phyloP scores from a whole-genome alignment of 75 land plant species.

The Pinus tabuliformis region DNA sequence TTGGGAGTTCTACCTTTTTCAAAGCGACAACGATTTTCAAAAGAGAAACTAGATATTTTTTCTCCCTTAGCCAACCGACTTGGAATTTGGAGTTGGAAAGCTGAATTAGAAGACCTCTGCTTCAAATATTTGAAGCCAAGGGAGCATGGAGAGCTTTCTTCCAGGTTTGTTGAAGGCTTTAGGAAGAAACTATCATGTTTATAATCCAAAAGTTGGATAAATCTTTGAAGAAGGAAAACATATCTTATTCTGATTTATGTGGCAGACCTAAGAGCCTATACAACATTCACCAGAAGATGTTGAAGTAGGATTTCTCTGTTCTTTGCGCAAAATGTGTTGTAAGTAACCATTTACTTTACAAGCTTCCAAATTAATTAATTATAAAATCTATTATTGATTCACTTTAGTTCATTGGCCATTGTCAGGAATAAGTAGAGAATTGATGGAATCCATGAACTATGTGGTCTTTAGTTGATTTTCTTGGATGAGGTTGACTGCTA shows the following conservation, averaged over 20 bases:
- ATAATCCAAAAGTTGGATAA: slow-evolving; percentile 62
- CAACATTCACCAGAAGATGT: slow-evolving; percentile 85
- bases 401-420: background rate
- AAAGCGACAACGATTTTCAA: slow-evolving; percentile 88
- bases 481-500: slow-evolving; percentile 76
- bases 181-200: slow-evolving; percentile 65
- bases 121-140: slow-evolving; percentile 75
- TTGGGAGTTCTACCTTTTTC: slow-evolving; percentile 64
- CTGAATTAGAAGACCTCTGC: slow-evolving; percentile 86
- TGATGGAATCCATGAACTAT: slow-evolving; percentile 93
- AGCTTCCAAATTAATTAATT: background rate
- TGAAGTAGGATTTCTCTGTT: slow-evolving; percentile 48
- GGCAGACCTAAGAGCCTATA: slow-evolving; percentile 96
- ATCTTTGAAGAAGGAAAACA: slow-evolving; percentile 43
- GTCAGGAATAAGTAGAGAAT: slow-evolving; percentile 81
- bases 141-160: slow-evolving; percentile 54
- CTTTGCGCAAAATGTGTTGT: background rate
- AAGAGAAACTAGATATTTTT: slow-evolving; percentile 92
- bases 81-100: slow-evolving; percentile 94
- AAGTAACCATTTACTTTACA: background rate
- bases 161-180: slow-evolving; percentile 60
- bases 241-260: slow-evolving; percentile 56
- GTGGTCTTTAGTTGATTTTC: slow-evolving; percentile 83
- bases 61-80: slow-evolving; percentile 86
- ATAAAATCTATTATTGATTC: background rate